Evolutionary conservation across 192 early-diverging fungal genomes (phyloP).

Genomic region (Linnemannia hyalina): DNA sequence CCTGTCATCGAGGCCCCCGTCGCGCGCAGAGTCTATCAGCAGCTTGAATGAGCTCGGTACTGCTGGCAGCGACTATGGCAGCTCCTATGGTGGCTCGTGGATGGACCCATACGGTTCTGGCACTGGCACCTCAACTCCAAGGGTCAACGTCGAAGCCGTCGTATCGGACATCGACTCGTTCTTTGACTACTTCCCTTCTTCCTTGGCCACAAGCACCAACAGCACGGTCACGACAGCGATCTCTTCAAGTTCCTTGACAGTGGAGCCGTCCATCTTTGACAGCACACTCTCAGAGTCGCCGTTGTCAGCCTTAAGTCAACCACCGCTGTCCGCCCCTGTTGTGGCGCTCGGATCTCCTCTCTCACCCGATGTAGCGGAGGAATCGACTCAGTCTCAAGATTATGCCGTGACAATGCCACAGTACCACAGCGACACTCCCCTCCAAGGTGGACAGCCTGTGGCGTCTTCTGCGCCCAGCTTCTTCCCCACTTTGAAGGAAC

Average conservation of each 20-base stretch:
- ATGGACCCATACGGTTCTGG: slow-evolving; percentile 9
- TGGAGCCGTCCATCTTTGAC: slow-evolving; percentile 47
- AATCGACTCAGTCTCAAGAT: background rate
- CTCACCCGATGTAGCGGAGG: background rate
- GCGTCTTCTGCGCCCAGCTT: slow-evolving; percentile 28
- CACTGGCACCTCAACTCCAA: slow-evolving; percentile 30
- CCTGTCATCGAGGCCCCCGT: slow-evolving; percentile 45
- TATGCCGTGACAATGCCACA: background rate
- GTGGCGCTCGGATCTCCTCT: background rate
- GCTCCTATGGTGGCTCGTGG: slow-evolving; percentile 27
- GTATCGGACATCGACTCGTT: slow-evolving; percentile 53
- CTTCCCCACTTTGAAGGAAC: slow-evolving; percentile 60
- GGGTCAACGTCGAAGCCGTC: slow-evolving; percentile 50
- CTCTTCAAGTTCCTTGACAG: background rate
- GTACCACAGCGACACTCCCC: background rate
- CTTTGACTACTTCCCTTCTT: slow-evolving; percentile 46
- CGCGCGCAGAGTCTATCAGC: slow-evolving; percentile 45
- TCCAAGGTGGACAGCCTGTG: background rate
- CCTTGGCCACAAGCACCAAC: background rate
- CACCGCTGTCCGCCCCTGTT: background rate
- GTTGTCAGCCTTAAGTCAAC: background rate
- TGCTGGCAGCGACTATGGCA: slow-evolving; percentile 22
- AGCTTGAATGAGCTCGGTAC: slow-evolving; percentile 30
- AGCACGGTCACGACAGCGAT: slow-evolving; percentile 17
- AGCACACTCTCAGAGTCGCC: background rate